phyloP scores from a whole-genome alignment of 78 protist genomes.

The Dictyostelium brefeldianum region DNA sequence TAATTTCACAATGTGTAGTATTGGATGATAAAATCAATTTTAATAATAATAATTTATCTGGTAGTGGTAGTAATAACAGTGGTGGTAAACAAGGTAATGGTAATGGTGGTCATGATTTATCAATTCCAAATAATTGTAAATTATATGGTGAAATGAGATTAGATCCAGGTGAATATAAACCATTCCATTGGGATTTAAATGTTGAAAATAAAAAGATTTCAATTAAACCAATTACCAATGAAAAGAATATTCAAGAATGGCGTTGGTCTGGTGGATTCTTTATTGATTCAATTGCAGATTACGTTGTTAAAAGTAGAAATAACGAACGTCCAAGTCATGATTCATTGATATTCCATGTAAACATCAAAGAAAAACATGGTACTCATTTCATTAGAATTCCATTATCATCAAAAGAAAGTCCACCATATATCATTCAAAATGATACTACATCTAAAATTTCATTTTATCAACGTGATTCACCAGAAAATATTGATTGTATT shows the following conservation, averaged over 20 bases:
- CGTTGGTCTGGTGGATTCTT: conserved; percentile 58
- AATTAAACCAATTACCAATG: conserved; percentile 13
- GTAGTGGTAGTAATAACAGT: not conserved
- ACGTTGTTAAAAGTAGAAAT: conserved; percentile 36
- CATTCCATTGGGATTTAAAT: conserved; percentile 48
- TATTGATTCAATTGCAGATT: conserved; percentile 35
- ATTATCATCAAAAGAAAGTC: not conserved
- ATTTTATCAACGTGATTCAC: conserved; percentile 32
- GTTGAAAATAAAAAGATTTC: conserved; percentile 27
- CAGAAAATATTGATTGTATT: conserved; percentile 4
- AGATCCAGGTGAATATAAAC: conserved; percentile 44
- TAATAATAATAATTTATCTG: not conserved
- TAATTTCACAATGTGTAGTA: not conserved
- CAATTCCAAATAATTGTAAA: not conserved
- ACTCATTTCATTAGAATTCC: conserved; percentile 42
- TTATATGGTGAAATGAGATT: conserved; percentile 12
- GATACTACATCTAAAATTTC: conserved; percentile 33
- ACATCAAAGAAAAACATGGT: conserved; percentile 48
- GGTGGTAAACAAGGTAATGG: not conserved
- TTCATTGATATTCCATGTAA: not conserved
- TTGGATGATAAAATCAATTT: not conserved
- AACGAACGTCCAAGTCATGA: not conserved
- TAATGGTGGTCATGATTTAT: not conserved
- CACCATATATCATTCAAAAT: conserved; percentile 56
- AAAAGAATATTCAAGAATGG: not conserved